Evolutionary conservation across 179 eudicot species (phyloP).

Genomic region (Beta corolliflora): DNA sequence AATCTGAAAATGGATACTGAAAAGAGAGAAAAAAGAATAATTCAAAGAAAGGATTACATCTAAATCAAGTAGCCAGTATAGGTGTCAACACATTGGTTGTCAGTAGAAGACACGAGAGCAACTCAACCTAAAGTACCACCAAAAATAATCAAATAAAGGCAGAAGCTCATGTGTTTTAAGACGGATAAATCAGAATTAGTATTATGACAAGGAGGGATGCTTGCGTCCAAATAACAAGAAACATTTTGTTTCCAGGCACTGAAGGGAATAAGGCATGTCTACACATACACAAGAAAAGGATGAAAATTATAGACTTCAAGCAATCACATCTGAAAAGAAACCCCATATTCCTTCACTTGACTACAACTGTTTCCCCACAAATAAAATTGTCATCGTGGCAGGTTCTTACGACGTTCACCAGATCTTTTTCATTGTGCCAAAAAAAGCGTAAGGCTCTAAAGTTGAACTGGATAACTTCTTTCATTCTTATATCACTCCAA

Average conservation of each 20-base stretch:
- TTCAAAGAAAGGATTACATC: background rate
- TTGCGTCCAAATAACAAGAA: background rate
- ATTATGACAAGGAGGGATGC: background rate
- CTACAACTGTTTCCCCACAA: background rate
- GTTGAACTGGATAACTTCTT: too few relatives aligned
- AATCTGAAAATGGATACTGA: background rate
- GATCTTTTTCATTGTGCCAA: too few relatives aligned
- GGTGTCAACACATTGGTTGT: too few relatives aligned
- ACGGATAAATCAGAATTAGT: background rate
- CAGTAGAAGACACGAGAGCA: too few relatives aligned
- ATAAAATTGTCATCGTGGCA: too few relatives aligned
- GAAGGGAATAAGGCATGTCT: background rate
- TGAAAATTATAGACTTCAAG: background rate
- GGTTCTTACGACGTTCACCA: too few relatives aligned
- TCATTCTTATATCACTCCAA: too few relatives aligned
- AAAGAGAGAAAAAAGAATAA: background rate
- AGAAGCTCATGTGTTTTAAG: too few relatives aligned
- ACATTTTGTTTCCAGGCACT: background rate
- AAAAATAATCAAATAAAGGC: too few relatives aligned
- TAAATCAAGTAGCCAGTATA: too few relatives aligned
- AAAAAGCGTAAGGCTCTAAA: too few relatives aligned
- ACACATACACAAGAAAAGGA: background rate
- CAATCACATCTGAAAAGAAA: background rate
- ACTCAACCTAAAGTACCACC: too few relatives aligned
- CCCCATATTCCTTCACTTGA: background rate